Percentiles rank a stretch among this genome's conserved stretches.
These are phyloP conservation scores for Houttuynia cordata DNA, from an alignment of 164 flowering plant species.

Conservation along the genomic window DNA sequence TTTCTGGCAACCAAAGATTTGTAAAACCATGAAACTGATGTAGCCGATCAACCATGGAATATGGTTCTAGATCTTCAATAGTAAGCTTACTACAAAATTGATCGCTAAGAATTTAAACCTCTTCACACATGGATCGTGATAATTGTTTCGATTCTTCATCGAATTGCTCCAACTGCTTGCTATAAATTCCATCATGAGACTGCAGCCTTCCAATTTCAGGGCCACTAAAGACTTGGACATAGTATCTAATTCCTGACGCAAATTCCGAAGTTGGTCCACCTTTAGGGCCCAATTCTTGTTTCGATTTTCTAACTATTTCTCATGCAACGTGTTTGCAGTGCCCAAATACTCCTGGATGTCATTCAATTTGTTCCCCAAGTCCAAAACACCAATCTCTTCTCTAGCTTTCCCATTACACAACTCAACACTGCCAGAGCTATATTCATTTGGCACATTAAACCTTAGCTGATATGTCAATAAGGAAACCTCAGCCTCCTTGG, in stretches of 20 bases:
- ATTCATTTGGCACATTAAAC: conserved; percentile 12
- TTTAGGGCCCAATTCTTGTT: not conserved
- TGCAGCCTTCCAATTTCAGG: conserved; percentile 1
- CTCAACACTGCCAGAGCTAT: not conserved
- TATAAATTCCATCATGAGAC: too few relatives aligned
- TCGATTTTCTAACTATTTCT: conserved; percentile 28
- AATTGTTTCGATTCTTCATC: too few relatives aligned
- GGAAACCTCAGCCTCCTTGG: conserved; percentile 43
- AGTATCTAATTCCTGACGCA: conserved; percentile 2
- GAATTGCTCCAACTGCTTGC: too few relatives aligned
- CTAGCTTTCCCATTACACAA: not conserved
- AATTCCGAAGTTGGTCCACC: not conserved
- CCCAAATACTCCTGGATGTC: conserved; percentile 16
- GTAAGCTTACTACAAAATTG: too few relatives aligned
- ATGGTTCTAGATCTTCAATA: too few relatives aligned
- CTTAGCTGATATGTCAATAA: conserved; percentile 28
- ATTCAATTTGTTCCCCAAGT: conserved; percentile 10
- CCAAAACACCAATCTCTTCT: not conserved
- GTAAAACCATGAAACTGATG: too few relatives aligned
- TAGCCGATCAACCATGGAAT: too few relatives aligned
- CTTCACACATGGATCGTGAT: too few relatives aligned
- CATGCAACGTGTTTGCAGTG: conserved; percentile 18
- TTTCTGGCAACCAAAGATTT: too few relatives aligned
- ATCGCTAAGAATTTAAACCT: too few relatives aligned
- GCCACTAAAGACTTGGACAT: not conserved